Base-by-base conservation (phyloP, 805 yeast species). In the Kazachstania psychrophila region DNA sequence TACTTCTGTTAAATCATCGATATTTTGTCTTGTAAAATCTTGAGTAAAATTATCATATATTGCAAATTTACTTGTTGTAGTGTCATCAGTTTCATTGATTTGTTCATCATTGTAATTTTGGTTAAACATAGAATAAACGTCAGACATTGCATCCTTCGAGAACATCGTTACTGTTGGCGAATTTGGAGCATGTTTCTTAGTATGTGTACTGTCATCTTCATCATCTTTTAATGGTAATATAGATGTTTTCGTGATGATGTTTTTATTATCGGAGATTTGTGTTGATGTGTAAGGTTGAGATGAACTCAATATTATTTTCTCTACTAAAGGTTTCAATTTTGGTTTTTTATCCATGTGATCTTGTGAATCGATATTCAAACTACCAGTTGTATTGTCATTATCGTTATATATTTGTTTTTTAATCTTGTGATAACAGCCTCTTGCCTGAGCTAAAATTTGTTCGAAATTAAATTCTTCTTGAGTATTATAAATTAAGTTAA, bases 141-240 rank as follows among this genome's bases (percentile, higher is more conserved):
- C 95, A 37, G 75, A 72, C 39, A 76, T 71, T 2, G 95, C 89
- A 48, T 77, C 75, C 34, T 76, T 75, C 0, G 95, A 80, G 52
- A 71, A 79, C 51, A 79, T 61, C 0, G 96, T 87, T 44, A 81
- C 70, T 0, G 95, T 86, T 1, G 94, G 94, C 0, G 94, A 80
- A 11, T 66, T 62, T 31, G 31, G 34, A 6, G 25, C 23, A 10
- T 20, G 23, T 20, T 20, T 13, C 28, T 25, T 13, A 8, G 15
- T 13, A n/a, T 25, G 5, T 33, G 37, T 11, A 37, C 30, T 25
- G 7, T 25, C 28, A 7, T 13, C 6, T 25, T 25, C 28, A 27
- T 49, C 60, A 47, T 67, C 72, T 37, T 68, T 65, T 30, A 72
- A 50, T 1, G 77, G 77, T 23, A 70, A 52, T 4, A 65, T 63